Base-by-base conservation (phyloP, 441 rosid genomes). In the Pelargonium australe region DNA sequence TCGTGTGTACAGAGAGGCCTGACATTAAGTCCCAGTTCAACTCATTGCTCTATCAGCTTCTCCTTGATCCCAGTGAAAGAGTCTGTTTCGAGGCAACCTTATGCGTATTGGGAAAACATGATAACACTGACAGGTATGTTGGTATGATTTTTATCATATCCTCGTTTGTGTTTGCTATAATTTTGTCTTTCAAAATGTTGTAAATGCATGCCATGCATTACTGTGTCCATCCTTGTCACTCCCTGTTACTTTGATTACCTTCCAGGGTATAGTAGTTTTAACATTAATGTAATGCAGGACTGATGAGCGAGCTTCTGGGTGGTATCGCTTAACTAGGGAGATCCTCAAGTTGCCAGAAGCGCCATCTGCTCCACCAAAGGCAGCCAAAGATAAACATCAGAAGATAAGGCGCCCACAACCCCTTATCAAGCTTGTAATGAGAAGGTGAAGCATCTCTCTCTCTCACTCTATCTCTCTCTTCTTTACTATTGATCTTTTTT, bases 391-490 rank as follows among this genome's bases (percentile, higher is more conserved):
- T 72, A 96, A 93, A 84, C 73, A 88, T 72, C 85, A 79, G 65
- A 96, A 96, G 85, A 79, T 91, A n/a, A 88, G 95, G 84, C 98
- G 99, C 45, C 97, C 99, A 12, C 99, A 96, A 57, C 92, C 96
- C 68, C 94, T 96, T 70, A 93, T 96, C 76, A 93, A 93, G 81
- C 95, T 93, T 72, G 99, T 93, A 58, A 89, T 96, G 99, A 87
- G 99, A 81, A 96, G 99, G 99, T 95, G 70, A 71, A 68, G 64
- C n/a, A 20, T 28, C 34, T 28, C 34, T 65, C 77, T 62, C 70
- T 16, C n/a, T 65, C 37, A 69, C 40, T 34, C 40, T 34, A 2
- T 58, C 60, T 57, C 74, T 11, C 63, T 41, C 66, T 14, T 55
- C 72, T 28, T 66, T 73, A 65, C 57, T 25, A 25, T 25, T 25